Percentiles rank a stretch among this genome's conserved stretches.
phyloP scores from a whole-genome alignment of 2,329 filamentous ascomycete species.

The Xylogone sp. region DNA sequence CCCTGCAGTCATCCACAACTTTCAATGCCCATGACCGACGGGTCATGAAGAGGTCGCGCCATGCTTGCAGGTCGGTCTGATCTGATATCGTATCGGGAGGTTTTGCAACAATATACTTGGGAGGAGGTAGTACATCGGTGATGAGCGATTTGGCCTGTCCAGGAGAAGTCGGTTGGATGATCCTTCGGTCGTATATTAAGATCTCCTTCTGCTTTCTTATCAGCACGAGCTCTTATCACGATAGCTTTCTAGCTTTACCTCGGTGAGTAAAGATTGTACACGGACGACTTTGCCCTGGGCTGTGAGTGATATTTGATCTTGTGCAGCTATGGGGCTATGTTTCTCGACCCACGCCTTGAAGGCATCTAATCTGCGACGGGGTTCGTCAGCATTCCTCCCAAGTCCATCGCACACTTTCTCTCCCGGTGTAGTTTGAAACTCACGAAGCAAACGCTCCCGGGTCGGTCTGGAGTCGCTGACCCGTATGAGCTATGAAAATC shows the following conservation, averaged over 20 bases:
- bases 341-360: conserved; percentile 77
- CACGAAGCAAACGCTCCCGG: conserved; percentile 71
- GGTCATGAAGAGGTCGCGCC: conserved; percentile 81
- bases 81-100: conserved; percentile 82
- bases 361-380: conserved; percentile 65
- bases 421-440: conserved; percentile 29
- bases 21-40: conserved; percentile 75
- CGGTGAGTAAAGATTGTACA: conserved; percentile 70
- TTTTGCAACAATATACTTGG: conserved; percentile 53
- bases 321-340: conserved; percentile 67
- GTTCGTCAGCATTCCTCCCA: conserved; percentile 13
- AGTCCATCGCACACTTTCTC: not conserved
- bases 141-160: conserved; percentile 39
- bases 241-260: conserved; percentile 50
- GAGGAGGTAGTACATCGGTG: conserved; percentile 47
- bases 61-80: conserved; percentile 77
- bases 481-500: conserved; percentile 90
- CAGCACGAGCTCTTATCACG: conserved; percentile 8
- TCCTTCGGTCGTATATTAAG: conserved; percentile 84
- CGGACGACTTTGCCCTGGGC: conserved; percentile 54
- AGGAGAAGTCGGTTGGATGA: conserved; percentile 55
- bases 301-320: conserved; percentile 85
- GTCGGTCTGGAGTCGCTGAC: conserved; percentile 79
- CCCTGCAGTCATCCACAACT: conserved; percentile 64
- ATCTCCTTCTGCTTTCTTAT: conserved; percentile 67